These are phyloP conservation scores for Kluyveromyces sp. DNA, from an alignment of 1,139 yeast genomes.

Conservation along the genomic window DNA sequence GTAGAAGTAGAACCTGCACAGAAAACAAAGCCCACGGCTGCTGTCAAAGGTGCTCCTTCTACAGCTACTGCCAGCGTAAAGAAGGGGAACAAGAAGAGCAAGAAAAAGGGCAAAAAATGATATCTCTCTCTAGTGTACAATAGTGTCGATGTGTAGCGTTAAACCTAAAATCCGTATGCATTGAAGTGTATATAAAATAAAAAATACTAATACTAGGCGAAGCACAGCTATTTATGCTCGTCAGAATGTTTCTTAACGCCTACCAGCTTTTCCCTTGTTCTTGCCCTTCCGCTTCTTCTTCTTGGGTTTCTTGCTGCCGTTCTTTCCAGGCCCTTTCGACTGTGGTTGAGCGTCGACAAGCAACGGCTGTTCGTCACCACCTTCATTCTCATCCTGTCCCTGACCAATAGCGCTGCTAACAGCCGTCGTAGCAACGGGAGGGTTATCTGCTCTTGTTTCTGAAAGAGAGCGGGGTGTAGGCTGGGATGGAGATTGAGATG, in stretches of 20 bases:
- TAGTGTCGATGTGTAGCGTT: no score
- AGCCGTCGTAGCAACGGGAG: no score
- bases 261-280: background rate
- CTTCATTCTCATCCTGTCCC: background rate
- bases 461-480: no score
- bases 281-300: background rate
- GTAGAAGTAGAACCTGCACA: constrained; percentile 13
- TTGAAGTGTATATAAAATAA: constrained; percentile 5
- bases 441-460: no score
- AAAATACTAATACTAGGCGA: background rate
- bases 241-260: no score
- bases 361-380: background rate
- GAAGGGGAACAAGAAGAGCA: constrained; percentile 11
- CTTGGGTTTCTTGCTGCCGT: background rate
- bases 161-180: background rate
- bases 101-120: constrained; percentile 16
- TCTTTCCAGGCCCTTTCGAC: background rate
- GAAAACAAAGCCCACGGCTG: constrained; percentile 4
- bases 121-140: no score
- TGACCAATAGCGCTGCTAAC: no score
- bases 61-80: background rate
- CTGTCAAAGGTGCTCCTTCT: constrained; percentile 1
- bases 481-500: background rate
- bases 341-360: background rate
- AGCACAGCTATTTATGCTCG: no score